A percentile compares a stretch with the other conserved stretches of the same genome.
These are phyloP conservation scores for Apodospora peruviana DNA, from an alignment of 495 filamentous ascomycete genomes.

Conservation along the genomic window DNA sequence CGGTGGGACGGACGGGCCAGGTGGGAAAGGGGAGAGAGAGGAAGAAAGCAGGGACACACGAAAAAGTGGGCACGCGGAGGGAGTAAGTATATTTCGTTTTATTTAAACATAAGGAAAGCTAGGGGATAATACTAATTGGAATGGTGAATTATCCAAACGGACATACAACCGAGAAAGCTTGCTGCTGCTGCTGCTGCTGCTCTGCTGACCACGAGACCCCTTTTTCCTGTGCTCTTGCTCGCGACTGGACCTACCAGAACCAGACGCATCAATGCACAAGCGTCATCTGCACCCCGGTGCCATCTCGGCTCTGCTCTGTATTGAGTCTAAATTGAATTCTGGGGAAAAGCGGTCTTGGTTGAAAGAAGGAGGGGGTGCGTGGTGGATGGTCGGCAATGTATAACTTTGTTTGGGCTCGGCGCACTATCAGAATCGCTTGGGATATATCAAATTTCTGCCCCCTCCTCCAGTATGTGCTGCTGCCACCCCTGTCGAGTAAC, in stretches of 20 bases:
- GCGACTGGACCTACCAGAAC: not conserved
- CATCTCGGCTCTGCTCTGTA: constrained; percentile 14
- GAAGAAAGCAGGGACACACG: not conserved
- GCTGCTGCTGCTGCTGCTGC: too few relatives aligned
- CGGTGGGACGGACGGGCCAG: not conserved
- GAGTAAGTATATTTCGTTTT: too few relatives aligned
- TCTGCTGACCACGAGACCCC: not conserved
- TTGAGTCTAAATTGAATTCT: constrained; percentile 8
- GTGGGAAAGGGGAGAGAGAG: not conserved
- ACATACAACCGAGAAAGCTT: too few relatives aligned
- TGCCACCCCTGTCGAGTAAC: not conserved
- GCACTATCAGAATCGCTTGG: not conserved
- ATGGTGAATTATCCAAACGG: constrained; percentile 1
- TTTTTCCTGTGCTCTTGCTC: not conserved
- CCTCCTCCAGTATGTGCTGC: constrained; percentile 3
- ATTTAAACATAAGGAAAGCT: not conserved
- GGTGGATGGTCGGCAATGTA: not conserved
- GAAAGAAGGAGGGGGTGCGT: not conserved
- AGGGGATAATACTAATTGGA: not conserved
- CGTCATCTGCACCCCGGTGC: constrained; percentile 4
- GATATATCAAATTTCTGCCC: not conserved
- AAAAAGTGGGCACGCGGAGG: constrained; percentile 9
- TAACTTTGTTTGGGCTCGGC: not conserved
- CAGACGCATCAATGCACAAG: not conserved
- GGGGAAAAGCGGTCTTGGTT: constrained; percentile 11